These are phyloP conservation scores for Sedum album DNA, from an alignment of 164 flowering plant genomes.

Conservation along the genomic window DNA sequence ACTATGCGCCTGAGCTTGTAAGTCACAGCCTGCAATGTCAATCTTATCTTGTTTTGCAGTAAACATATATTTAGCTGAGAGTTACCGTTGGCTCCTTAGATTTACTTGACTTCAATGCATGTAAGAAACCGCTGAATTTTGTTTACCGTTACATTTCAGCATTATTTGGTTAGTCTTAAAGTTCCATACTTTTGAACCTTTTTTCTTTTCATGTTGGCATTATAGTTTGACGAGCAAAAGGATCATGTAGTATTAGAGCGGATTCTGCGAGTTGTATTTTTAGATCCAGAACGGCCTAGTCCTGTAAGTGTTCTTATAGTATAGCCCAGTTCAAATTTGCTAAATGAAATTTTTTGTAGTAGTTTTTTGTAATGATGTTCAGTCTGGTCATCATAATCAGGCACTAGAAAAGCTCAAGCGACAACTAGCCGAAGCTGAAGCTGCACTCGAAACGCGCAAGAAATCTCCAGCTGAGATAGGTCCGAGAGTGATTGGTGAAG, in stretches of 20 bases:
- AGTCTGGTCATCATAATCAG: slow-evolving; percentile 20
- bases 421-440: slow-evolving; percentile 89
- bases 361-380: neutral
- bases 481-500: slow-evolving; percentile 77
- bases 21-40: neutral
- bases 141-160: neutral
- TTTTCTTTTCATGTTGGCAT: slow-evolving; percentile 1
- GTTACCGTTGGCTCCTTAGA: neutral
- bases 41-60: neutral
- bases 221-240: slow-evolving; percentile 91
- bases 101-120: neutral
- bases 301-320: slow-evolving; percentile 41
- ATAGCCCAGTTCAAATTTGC: too few species aligned
- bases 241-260: slow-evolving; percentile 77
- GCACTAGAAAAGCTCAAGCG: slow-evolving; percentile 81
- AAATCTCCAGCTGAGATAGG: slow-evolving; percentile 81
- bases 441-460: slow-evolving; percentile 69
- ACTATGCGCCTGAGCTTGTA: slow-evolving; percentile 91
- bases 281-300: slow-evolving; percentile 59
- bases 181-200: neutral
- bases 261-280: slow-evolving; percentile 65
- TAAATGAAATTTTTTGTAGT: too few species aligned
- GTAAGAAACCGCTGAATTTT: neutral
- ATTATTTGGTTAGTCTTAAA: neutral
- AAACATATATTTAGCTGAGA: neutral